Evolutionary conservation across 129 eudicot genomes (phyloP), one percentile per base, ranked within the genome.

Genomic region (Heracleum sosnowskyi): DNA sequence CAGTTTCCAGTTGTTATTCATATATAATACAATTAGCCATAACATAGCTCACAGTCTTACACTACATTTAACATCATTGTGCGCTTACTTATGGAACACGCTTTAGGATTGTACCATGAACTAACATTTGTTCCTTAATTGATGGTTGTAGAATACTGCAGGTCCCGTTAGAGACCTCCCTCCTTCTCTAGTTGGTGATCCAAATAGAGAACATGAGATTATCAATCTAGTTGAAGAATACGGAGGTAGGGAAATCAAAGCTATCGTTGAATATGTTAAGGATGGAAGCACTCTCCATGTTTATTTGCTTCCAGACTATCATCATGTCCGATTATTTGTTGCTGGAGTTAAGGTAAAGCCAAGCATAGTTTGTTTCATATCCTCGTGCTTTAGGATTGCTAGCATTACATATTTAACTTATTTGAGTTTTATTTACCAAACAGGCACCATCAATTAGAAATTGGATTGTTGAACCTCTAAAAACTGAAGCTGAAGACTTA

Each of bases 211-310:
- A n/a, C n/a, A n/a, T n/a, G n/a, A n/a, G n/a, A n/a, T n/a, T n/a
- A n/a, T n/a, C 88, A 82, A 89, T 77, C 76, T 92, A 85, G 86
- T 76, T 79, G 78, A 79, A 26, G 87, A 92, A 44, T 44, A 11
- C 81, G 90, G 89, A 80, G 96, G 95, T 55, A 92, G 78, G 68
- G 47, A 44, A 12, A 88, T 92, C 17, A 69, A 90, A 80, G 99
- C 96, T 79, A 78, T 95, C 78, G 99, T 95, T 6, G 99, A 95
- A 82, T 92, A 90, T 82, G 96, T 92, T 83, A 94, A 94, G 73
- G 97, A 91, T 86, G 98, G 98, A 77, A 95, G 97, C 88, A 87
- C 92, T 46, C 86, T 95, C 60, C 96, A 94, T 79, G 98, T 91
- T 55, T 92, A 90, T 76, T 83, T 95, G 90, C 97, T 95, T 84